Evolutionary conservation across 2,329 filamentous ascomycete genomes (phyloP).

Genomic region (Lomentospora prolificans): DNA sequence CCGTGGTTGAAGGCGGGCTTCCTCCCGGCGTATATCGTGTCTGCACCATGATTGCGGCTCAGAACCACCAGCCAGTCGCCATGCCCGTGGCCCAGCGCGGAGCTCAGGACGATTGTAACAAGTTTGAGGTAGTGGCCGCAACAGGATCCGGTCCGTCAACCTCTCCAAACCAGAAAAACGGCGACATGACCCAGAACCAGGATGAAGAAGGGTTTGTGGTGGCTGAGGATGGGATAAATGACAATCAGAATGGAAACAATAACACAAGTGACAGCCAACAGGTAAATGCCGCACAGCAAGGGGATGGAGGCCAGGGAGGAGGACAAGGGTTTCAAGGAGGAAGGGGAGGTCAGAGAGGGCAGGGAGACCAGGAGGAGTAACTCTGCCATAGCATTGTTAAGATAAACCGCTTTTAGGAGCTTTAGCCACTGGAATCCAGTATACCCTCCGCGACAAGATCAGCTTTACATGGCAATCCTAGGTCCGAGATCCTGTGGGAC

Average conservation of each 20-base stretch:
- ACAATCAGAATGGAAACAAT: not conserved
- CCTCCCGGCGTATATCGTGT: constrained; percentile 37
- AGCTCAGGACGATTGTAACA: constrained; percentile 38
- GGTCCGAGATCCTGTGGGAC: too few species aligned
- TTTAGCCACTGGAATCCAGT: too few species aligned
- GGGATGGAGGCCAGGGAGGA: not conserved
- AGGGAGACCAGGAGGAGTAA: constrained; percentile 15
- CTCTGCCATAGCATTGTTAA: constrained; percentile 9
- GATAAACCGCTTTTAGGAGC: not conserved
- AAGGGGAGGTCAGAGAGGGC: not conserved
- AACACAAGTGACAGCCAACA: not conserved
- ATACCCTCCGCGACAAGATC: too few species aligned
- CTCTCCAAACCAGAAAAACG: not conserved
- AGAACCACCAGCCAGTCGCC: constrained; percentile 45
- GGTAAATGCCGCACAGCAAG: not conserved
- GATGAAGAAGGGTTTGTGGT: constrained; percentile 3
- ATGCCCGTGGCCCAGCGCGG: constrained; percentile 50
- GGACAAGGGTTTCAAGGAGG: not conserved
- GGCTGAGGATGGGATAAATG: constrained; percentile 1
- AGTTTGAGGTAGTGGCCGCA: constrained; percentile 29
- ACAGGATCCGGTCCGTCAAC: not conserved
- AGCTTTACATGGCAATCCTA: too few species aligned
- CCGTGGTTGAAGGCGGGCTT: constrained; percentile 34
- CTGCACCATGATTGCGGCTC: constrained; percentile 39
- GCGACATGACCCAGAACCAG: constrained; percentile 2